A percentile compares a stretch with the other conserved stretches of the same genome.
These are phyloP conservation scores for Citrullus colocynthis DNA, from an alignment of 306 rosid genomes.

Conservation along the genomic window DNA sequence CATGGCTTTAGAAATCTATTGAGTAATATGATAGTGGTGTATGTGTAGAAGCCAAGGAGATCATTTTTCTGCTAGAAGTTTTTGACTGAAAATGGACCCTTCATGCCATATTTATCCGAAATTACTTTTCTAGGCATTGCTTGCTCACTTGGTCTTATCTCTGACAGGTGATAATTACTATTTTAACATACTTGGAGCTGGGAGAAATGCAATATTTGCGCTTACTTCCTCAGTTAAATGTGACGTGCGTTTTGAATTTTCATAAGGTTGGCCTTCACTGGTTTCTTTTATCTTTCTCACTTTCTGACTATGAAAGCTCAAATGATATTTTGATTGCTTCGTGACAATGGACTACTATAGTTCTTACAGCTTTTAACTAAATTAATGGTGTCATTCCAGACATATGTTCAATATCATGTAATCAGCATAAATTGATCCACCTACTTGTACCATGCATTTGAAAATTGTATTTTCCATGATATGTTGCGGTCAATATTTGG, in stretches of 20 bases:
- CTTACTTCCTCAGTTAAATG: constrained; percentile 60
- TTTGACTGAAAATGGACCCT: background rate
- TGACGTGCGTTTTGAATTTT: constrained; percentile 61
- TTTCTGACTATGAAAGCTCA: background rate
- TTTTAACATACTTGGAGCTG: constrained; percentile 88
- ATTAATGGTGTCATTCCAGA: background rate
- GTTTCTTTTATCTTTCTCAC: background rate
- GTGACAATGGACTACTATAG: background rate
- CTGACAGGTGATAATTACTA: constrained; percentile 76
- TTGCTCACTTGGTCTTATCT: constrained; percentile 15
- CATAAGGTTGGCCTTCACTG: constrained; percentile 42
- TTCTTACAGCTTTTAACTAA: background rate
- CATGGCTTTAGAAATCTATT: background rate
- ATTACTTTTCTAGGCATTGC: background rate
- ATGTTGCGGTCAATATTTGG: background rate
- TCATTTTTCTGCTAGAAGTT: background rate
- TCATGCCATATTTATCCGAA: background rate
- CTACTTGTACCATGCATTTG: background rate
- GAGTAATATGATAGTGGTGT: background rate
- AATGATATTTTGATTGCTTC: background rate
- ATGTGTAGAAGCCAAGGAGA: too few relatives aligned
- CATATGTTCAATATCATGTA: background rate
- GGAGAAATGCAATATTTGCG: constrained; percentile 66
- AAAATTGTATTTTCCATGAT: background rate
- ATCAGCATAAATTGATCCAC: background rate